These are phyloP conservation scores for Claviceps fusiformis DNA, from an alignment of 2,329 filamentous ascomycete species.

Conservation along the genomic window DNA sequence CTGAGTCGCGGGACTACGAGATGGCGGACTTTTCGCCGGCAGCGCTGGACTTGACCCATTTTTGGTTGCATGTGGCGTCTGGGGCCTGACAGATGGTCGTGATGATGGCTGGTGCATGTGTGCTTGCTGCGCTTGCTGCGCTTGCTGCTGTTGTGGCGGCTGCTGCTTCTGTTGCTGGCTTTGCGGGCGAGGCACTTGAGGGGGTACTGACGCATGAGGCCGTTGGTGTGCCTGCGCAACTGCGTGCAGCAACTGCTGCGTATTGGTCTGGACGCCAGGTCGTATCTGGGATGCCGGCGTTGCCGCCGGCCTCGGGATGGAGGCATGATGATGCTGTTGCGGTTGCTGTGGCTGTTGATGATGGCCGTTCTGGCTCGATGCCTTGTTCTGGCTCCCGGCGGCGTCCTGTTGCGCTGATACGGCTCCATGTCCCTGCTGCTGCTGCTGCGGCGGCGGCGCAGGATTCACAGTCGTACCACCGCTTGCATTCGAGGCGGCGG, in stretches of 20 bases:
- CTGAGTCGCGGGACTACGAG: not conserved
- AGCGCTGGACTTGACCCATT: slow-evolving; percentile 1
- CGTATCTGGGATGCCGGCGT: slow-evolving; percentile 14
- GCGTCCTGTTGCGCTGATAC: not conserved
- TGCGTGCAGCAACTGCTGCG: slow-evolving; percentile 19
- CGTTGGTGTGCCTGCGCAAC: slow-evolving; percentile 11
- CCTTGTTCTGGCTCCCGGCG: not conserved
- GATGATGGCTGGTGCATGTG: slow-evolving; percentile 4
- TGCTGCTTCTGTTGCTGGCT: slow-evolving; percentile 10
- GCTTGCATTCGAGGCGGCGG: slow-evolving; percentile 10
- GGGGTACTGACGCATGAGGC: slow-evolving; percentile 16
- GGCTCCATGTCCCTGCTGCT: slow-evolving; percentile 5
- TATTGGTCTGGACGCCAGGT: slow-evolving; percentile 14
- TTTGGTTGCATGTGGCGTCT: not conserved
- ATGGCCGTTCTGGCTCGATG: not conserved
- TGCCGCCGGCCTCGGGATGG: slow-evolving; percentile 3
- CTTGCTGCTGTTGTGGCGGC: slow-evolving; percentile 8
- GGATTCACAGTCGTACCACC: slow-evolving; percentile 20
- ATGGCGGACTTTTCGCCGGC: not conserved
- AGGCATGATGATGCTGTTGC: not conserved
- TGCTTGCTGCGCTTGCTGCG: slow-evolving; percentile 9
- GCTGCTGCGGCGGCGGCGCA: not conserved
- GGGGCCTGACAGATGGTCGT: slow-evolving; percentile 1
- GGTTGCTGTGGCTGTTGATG: not conserved
- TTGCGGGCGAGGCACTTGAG: slow-evolving; percentile 8